Conservation (phyloP, 768 basidiomycete genomes). For the Jaapia argillacea region DNA sequence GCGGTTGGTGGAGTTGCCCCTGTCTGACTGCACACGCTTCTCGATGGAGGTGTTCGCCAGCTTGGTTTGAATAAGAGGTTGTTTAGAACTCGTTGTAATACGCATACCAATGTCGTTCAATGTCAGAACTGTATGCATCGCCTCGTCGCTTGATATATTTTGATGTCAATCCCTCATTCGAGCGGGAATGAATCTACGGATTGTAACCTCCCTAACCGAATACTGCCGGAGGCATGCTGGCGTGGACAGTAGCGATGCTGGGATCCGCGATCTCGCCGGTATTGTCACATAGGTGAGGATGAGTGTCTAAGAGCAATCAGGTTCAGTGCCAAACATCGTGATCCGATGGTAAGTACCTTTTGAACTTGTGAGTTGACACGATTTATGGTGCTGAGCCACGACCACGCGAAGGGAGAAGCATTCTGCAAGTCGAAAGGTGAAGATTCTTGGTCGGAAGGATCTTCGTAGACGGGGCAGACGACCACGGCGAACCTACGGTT, state of each 20-base stretch:
- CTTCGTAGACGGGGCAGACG: conserved; percentile 87
- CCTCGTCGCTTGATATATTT: no score
- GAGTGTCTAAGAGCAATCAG: neutral
- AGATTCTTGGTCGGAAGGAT: conserved; percentile 54
- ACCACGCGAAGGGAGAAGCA: conserved; percentile 73
- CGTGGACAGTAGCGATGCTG: conserved; percentile 41
- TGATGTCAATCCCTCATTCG: conserved; percentile 73
- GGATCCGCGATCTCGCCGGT: conserved; percentile 56
- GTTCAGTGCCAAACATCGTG: neutral
- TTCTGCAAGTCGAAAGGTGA: conserved; percentile 63
- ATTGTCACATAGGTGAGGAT: conserved; percentile 81
- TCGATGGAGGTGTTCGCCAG: no score
- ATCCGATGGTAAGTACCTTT: conserved; percentile 46
- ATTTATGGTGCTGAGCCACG: conserved; percentile 95
- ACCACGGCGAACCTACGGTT: conserved; percentile 79
- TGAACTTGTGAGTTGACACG: conserved; percentile 95
- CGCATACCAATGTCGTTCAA: no score
- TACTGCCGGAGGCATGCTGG: conserved; percentile 74
- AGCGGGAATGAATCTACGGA: conserved; percentile 83
- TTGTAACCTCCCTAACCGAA: conserved; percentile 73
- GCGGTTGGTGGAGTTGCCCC: no score
- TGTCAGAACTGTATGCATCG: no score
- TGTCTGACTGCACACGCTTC: no score
- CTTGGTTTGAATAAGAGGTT: no score
- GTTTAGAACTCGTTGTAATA: no score